Conservation (phyloP, 164 flowering plant species). For the Echeveria elegans region DNA sequence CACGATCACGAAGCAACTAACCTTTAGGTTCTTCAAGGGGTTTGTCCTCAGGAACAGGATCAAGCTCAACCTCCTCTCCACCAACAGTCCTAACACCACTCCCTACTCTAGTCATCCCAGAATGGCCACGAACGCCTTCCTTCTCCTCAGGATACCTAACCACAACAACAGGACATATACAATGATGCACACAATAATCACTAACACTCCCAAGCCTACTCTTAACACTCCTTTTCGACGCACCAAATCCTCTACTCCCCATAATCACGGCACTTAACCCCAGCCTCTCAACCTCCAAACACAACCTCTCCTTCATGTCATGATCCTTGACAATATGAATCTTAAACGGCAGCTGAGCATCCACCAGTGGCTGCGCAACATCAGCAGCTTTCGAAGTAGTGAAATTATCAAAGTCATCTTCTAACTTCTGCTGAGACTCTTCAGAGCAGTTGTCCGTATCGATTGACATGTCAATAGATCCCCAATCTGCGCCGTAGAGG, state of each 20-base stretch:
- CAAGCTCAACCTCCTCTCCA: slow-evolving; percentile 21
- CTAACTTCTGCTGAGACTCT: slow-evolving; percentile 41
- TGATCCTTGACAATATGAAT: slow-evolving; percentile 75
- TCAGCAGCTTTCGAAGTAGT: slow-evolving; percentile 38
- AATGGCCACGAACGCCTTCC: slow-evolving; percentile 13
- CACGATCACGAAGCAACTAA: slow-evolving; percentile 5
- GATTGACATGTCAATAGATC: slow-evolving; percentile 31
- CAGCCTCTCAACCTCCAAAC: slow-evolving; percentile 73
- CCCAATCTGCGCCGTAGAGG: slow-evolving; percentile 84
- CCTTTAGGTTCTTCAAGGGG: slow-evolving; percentile 25
- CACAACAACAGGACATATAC: slow-evolving; percentile 83
- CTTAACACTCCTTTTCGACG: slow-evolving; percentile 27
- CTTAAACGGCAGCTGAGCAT: slow-evolving; percentile 51
- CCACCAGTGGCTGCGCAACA: slow-evolving; percentile 48
- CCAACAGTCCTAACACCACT: slow-evolving; percentile 2
- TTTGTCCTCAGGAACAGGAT: slow-evolving; percentile 40
- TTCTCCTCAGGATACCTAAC: slow-evolving; percentile 50
- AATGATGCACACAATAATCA: slow-evolving; percentile 79
- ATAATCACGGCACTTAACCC: slow-evolving; percentile 68
- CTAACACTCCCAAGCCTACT: slow-evolving; percentile 68
- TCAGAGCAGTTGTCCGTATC: slow-evolving; percentile 13
- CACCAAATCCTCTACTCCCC: slow-evolving; percentile 82
- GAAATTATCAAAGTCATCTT: slow-evolving; percentile 54
- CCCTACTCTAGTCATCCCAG: background rate
- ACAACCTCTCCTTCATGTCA: slow-evolving; percentile 73